Evolutionary conservation across 768 basidiomycete genomes (phyloP), one percentile per base, ranked within the genome.

Genomic region (Mycena rebaudengoi): DNA sequence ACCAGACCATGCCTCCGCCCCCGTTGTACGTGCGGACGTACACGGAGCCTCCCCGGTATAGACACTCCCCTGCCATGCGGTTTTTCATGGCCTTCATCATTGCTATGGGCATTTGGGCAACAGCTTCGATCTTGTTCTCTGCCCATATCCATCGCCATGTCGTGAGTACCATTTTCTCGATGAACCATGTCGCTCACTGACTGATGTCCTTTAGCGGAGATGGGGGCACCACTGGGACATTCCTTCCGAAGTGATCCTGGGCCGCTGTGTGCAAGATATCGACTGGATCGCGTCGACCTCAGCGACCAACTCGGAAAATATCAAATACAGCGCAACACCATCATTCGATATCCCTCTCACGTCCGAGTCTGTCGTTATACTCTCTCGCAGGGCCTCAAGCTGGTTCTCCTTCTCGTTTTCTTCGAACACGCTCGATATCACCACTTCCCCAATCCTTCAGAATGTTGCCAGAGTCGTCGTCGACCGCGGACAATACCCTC

Each of bases 341-440:
- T 11, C 29, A 12, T 65, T 55, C n/a, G 58, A 60, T 21, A 49
- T 65, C n/a, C 51, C 57, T 2, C 30, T 65, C 16, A 21, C n/a
- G 23, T 28, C 16, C n/a, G 57, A 44, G 3, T 53, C 57, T 8
- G 52, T 60, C 5, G 57, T 60, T 0, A 29, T 48, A 5, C 2
- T 60, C 4, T 33, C 51, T 21, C 41, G 43, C 16, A 26, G 53
- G 28, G 3, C 30, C 0, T n/a, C n/a, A n/a, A 10, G 21, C 2
- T 21, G 20, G 14, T 40, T 44, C 12, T 37, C 4, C 32, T 53
- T 44, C 25, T 26, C 30, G 5, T 18, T 7, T 4, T 14, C 6
- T 4, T 32, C 57, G 3, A 58, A 58, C 1, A 49, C 7, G 13
- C 45, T 65, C 29, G 45, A 54, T 5, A 16, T 65, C 16, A 60